phyloP scores from a whole-genome alignment of 768 basidiomycete species.

The Lactarius trivialis region DNA sequence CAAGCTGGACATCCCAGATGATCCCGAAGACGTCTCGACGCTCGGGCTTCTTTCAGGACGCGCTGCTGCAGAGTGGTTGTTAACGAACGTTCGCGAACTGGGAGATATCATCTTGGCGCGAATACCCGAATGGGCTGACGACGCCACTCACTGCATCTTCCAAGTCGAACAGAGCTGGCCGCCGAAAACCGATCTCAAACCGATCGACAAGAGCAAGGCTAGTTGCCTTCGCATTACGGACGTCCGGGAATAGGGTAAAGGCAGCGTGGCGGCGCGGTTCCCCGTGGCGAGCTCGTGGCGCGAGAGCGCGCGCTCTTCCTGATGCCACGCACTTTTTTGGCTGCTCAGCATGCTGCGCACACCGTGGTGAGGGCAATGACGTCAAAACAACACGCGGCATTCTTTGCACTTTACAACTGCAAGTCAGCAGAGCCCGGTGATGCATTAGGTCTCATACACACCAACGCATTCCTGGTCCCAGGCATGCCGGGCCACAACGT shows the following conservation, averaged over 20 bases:
- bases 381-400: not conserved
- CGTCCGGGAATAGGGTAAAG: constrained; percentile 25
- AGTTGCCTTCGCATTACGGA: constrained; percentile 2
- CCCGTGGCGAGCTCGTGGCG: constrained; percentile 31
- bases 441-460: not conserved
- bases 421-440: not conserved
- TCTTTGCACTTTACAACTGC: not conserved
- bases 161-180: not conserved
- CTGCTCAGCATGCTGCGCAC: not conserved
- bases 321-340: not conserved
- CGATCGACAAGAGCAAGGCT: not conserved
- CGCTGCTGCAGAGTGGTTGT: not conserved
- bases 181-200: not conserved
- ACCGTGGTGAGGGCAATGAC: not conserved
- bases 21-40: not conserved
- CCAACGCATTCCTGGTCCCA: constrained; percentile 7
- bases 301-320: constrained; percentile 36
- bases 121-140: not conserved
- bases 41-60: not conserved
- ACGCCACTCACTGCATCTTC: constrained; percentile 3
- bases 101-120: not conserved
- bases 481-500: constrained; percentile 9
- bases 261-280: constrained; percentile 31
- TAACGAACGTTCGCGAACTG: not conserved
- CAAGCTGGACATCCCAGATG: not conserved